Conservation (phyloP, 331 rosid species). For the Arachis monticola region DNA sequence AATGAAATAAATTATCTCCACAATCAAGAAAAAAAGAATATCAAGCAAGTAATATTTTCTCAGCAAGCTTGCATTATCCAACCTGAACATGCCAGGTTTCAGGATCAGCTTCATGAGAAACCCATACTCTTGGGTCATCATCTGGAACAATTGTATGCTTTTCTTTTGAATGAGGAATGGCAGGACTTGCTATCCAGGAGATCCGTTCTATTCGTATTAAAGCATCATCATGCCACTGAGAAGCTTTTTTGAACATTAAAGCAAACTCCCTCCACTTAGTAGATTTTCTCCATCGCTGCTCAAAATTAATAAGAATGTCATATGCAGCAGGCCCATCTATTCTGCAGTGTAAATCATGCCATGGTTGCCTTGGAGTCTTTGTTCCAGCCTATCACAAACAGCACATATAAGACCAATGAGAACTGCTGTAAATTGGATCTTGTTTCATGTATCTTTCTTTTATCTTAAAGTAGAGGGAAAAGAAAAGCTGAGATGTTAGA, state of each 20-base stretch:
- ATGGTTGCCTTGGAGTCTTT: constrained; percentile 89
- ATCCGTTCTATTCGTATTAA: constrained; percentile 82
- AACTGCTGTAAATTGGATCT: constrained; percentile 28
- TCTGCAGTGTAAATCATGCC: constrained; percentile 98
- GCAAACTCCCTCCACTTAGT: constrained; percentile 83
- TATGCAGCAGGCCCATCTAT: constrained; percentile 97
- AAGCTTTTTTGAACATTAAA: constrained; percentile 53
- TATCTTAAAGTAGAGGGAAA: background rate
- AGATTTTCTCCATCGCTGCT: constrained; percentile 91
- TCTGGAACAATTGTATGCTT: constrained; percentile 38
- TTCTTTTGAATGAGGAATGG: constrained; percentile 32
- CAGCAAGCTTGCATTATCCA: constrained; percentile 41
- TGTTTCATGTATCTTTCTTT: background rate
- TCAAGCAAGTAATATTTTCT: constrained; percentile 22
- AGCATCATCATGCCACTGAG: constrained; percentile 79
- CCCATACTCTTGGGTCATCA: constrained; percentile 49
- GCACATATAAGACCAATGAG: constrained; percentile 22
- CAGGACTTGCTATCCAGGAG: constrained; percentile 94
- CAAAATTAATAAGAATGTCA: constrained; percentile 93
- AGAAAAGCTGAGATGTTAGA: constrained; percentile 20
- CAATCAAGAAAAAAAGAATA: constrained; percentile 20
- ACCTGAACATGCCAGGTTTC: constrained; percentile 98
- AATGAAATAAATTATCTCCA: constrained; percentile 22
- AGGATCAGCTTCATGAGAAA: constrained; percentile 66
- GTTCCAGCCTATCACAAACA: constrained; percentile 66